These are phyloP conservation scores for Cryomyces antarcticus DNA, from an alignment of 495 filamentous ascomycete genomes.

Conservation along the genomic window DNA sequence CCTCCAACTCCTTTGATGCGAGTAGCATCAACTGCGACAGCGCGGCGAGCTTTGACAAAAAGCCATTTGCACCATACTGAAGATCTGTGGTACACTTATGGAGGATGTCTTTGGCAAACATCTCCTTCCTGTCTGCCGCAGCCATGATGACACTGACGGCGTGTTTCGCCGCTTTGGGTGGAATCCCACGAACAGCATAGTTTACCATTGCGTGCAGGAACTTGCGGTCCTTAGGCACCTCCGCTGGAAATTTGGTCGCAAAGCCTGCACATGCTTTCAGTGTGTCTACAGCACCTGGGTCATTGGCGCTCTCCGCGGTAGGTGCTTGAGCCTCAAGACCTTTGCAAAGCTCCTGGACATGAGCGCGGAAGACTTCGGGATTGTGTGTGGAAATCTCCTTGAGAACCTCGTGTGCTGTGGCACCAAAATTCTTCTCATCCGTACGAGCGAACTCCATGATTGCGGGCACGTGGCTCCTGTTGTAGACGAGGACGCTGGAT, in stretches of 20 bases:
- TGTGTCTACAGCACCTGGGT: conserved; percentile 56
- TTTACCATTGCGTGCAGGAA: conserved; percentile 60
- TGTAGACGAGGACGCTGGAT: conserved; percentile 67
- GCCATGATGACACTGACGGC: conserved; percentile 78
- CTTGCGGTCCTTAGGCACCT: conserved; percentile 69
- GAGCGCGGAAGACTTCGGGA: conserved; percentile 74
- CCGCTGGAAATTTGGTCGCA: conserved; percentile 61
- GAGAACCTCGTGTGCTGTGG: conserved; percentile 70
- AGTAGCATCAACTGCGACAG: conserved; percentile 69
- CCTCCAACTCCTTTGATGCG: conserved; percentile 47
- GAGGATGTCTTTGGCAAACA: conserved; percentile 69
- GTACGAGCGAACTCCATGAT: conserved; percentile 73
- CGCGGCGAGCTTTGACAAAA: conserved; percentile 66
- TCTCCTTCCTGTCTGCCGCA: conserved; percentile 59
- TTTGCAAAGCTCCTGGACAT: conserved; percentile 81
- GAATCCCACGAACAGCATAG: conserved; percentile 64
- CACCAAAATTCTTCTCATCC: conserved; percentile 55
- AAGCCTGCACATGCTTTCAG: conserved; percentile 85
- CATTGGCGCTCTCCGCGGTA: conserved; percentile 38
- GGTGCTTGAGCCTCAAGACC: conserved; percentile 65
- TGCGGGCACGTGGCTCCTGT: conserved; percentile 76
- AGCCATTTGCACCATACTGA: conserved; percentile 51
- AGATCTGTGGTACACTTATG: conserved; percentile 55
- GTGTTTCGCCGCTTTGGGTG: conserved; percentile 73
- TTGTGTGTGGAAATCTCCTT: conserved; percentile 81